A percentile compares a stretch with the other conserved stretches of the same genome.
These are phyloP conservation scores for Suhomyces pyralidae DNA, from an alignment of 805 yeast species.

Conservation along the genomic window DNA sequence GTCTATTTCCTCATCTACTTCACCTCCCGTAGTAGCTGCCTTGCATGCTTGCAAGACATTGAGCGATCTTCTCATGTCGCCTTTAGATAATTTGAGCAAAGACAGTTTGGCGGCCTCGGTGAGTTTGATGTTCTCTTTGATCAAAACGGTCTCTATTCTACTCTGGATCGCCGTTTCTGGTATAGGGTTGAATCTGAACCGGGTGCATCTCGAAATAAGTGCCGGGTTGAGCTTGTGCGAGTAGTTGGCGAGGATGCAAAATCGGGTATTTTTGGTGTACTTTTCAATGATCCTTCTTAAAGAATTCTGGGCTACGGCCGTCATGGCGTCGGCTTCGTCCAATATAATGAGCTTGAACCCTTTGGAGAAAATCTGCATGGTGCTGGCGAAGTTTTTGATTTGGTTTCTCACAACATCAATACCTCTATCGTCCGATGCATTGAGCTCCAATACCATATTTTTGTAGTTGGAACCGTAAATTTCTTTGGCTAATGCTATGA, in stretches of 20 bases:
- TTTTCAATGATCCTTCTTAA: conserved; percentile 83
- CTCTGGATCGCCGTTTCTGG: conserved; percentile 61
- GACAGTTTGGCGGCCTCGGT: conserved; percentile 59
- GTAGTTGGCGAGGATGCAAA: conserved; percentile 93
- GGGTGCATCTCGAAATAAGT: conserved; percentile 86
- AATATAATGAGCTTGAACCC: conserved; percentile 89
- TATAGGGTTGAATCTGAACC: conserved; percentile 90
- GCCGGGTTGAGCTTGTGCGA: conserved; percentile 96
- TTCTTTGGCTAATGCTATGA: conserved; percentile 82
- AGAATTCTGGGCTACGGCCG: conserved; percentile 82
- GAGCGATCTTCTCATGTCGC: conserved; percentile 95
- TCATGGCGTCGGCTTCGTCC: conserved; percentile 97
- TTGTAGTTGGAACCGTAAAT: conserved; percentile 77
- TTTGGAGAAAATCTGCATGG: conserved; percentile 84
- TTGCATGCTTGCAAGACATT: conserved; percentile 93
- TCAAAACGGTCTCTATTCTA: conserved; percentile 66
- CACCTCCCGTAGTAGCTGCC: conserved; percentile 53
- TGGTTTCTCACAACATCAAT: conserved; percentile 97
- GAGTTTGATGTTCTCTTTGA: conserved; percentile 61
- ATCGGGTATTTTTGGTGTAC: conserved; percentile 91
- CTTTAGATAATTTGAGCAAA: conserved; percentile 70
- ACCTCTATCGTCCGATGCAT: conserved; percentile 97
- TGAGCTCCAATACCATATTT: conserved; percentile 90
- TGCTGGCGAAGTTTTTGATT: conserved; percentile 93
- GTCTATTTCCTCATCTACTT: conserved; percentile 51